Conservation (phyloP, 129 eudicot genomes). For the Tagetes patula region DNA sequence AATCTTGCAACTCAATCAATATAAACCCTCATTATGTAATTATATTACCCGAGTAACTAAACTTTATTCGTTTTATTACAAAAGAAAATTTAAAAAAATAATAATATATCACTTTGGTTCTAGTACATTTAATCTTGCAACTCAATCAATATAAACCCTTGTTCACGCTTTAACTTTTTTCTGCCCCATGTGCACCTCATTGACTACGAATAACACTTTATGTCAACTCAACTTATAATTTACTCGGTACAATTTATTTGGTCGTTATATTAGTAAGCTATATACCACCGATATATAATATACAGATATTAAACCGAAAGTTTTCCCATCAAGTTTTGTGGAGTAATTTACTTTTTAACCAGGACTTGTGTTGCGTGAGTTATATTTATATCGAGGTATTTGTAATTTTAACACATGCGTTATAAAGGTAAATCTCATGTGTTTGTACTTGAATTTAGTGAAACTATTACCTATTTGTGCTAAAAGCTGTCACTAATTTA, state of each 20-base stretch:
- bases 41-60: no score
- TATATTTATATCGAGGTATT: no score
- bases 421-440: no score
- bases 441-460: no score
- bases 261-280: not conserved
- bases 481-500: no score
- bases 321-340: not conserved
- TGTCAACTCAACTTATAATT: not conserved
- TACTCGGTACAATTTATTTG: not conserved
- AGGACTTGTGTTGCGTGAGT: no score
- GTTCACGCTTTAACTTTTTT: constrained; percentile 13
- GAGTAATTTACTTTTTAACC: not conserved
- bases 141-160: not conserved
- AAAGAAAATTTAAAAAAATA: no score
- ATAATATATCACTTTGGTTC: not conserved
- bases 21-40: not conserved
- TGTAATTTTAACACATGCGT: no score
- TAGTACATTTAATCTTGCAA: constrained; percentile 2
- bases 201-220: constrained; percentile 11
- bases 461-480: no score
- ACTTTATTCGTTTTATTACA: no score
- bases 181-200: constrained; percentile 12
- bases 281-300: not conserved
- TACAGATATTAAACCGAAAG: not conserved
- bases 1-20: not conserved